These are phyloP conservation scores for Mucuna pruriens DNA, from an alignment of 306 rosid species.

Conservation along the genomic window DNA sequence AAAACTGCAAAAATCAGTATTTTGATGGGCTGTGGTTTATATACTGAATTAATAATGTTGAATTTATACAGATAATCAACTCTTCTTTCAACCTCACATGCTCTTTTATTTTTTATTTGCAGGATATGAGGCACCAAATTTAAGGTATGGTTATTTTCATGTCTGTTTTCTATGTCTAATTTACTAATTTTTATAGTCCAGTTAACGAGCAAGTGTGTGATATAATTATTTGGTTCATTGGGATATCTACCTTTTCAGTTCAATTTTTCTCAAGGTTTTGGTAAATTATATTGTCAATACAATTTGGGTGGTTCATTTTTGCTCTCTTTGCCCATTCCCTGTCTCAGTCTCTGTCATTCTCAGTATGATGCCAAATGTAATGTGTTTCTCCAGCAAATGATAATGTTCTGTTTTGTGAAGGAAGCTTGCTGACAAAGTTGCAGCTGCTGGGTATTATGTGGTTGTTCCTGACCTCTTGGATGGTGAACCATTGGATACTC, in stretches of 20 bases:
- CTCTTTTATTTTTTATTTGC: slow-evolving; percentile 42
- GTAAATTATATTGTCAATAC: not conserved
- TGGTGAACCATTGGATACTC: slow-evolving; percentile 62
- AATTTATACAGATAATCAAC: not conserved
- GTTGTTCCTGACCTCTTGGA: slow-evolving; percentile 73
- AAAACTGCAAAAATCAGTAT: not conserved
- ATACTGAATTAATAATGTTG: not conserved
- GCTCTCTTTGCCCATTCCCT: not conserved
- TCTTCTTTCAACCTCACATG: slow-evolving; percentile 18
- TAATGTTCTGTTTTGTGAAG: slow-evolving; percentile 45
- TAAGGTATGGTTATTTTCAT: slow-evolving; percentile 55
- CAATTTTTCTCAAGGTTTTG: slow-evolving; percentile 1
- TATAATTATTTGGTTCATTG: not conserved
- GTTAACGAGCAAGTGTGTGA: not conserved
- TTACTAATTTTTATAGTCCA: not conserved
- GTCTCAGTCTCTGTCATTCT: not conserved
- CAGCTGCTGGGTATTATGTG: slow-evolving; percentile 76
- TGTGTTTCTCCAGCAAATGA: slow-evolving; percentile 13
- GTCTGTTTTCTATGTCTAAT: not conserved
- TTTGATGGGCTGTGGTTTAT: not conserved
- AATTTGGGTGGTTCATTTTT: not conserved
- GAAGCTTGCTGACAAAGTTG: slow-evolving; percentile 83
- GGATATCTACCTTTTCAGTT: not conserved
- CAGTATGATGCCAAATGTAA: not conserved
- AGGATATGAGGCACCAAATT: slow-evolving; percentile 83